These are phyloP conservation scores for Camelina laxa DNA, from an alignment of 345 rosid species.

Conservation along the genomic window DNA sequence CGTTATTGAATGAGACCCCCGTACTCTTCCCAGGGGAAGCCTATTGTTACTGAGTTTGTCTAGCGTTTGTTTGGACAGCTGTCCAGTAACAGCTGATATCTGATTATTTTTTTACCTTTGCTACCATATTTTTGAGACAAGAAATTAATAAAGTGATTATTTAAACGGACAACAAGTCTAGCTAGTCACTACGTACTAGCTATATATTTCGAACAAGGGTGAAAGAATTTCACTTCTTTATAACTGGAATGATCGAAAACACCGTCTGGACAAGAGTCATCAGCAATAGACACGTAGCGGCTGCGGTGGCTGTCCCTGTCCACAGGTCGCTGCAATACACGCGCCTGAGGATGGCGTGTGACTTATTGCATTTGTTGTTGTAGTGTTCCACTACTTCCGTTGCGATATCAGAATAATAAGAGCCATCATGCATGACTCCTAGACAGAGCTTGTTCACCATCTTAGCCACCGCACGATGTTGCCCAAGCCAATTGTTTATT, in stretches of 20 bases:
- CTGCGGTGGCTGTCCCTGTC: constrained; percentile 30
- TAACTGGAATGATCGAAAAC: background rate
- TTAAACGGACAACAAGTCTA: background rate
- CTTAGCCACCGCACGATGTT: constrained; percentile 6
- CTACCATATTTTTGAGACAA: background rate
- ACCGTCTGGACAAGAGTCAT: constrained; percentile 25
- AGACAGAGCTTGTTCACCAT: constrained; percentile 17
- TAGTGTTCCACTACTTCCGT: background rate
- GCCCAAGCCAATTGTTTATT: constrained; percentile 19
- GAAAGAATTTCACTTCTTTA: background rate
- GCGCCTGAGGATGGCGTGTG: constrained; percentile 5
- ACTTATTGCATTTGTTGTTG: background rate
- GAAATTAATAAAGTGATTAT: background rate
- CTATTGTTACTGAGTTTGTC: too few species aligned
- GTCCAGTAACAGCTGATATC: too few species aligned
- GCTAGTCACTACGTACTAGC: constrained; percentile 1
- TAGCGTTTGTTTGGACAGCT: too few species aligned
- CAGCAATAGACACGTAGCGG: background rate
- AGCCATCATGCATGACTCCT: background rate
- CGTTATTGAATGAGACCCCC: too few species aligned
- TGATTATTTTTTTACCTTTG: too few species aligned
- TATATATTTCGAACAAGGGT: background rate
- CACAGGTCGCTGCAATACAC: constrained; percentile 39
- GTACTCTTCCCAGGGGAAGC: too few species aligned
- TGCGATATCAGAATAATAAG: background rate